Evolutionary conservation across 2,329 filamentous ascomycete species (phyloP).

Genomic region (Colletotrichum musicola): DNA sequence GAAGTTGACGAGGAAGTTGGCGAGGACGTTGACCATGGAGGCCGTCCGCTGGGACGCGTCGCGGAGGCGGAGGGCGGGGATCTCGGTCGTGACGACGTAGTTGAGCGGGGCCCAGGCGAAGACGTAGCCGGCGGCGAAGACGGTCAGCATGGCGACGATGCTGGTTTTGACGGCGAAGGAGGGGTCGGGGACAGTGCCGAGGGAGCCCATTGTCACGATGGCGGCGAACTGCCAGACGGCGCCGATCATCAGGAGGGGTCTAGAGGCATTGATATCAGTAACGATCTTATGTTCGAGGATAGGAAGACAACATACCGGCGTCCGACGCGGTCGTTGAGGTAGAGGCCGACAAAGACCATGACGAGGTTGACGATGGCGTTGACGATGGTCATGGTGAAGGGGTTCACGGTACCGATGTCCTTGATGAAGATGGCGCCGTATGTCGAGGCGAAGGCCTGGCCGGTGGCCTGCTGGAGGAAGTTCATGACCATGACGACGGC

Average conservation of each 20-base stretch:
- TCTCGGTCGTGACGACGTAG: slow-evolving; percentile 52
- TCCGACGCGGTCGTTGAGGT: slow-evolving; percentile 32
- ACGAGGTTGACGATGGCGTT: slow-evolving; percentile 24
- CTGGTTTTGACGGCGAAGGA: slow-evolving; percentile 42
- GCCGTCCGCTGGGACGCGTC: slow-evolving; percentile 32
- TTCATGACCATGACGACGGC: slow-evolving; percentile 42
- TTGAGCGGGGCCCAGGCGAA: slow-evolving; percentile 52
- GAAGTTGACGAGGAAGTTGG: slow-evolving; percentile 42
- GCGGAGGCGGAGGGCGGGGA: slow-evolving; percentile 42
- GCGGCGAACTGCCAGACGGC: slow-evolving; percentile 26
- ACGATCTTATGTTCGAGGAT: too few relatives aligned
- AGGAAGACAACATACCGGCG: slow-evolving; percentile 19
- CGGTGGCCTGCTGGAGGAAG: slow-evolving; percentile 42
- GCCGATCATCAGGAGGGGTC: slow-evolving; percentile 23
- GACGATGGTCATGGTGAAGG: slow-evolving; percentile 44
- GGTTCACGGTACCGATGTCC: slow-evolving; percentile 46
- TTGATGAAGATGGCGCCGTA: slow-evolving; percentile 46
- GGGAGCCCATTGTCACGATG: slow-evolving; percentile 38
- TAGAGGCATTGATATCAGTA: neutral
- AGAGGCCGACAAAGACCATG: slow-evolving; percentile 22
- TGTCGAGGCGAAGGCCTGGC: slow-evolving; percentile 40
- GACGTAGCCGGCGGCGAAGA: slow-evolving; percentile 49
- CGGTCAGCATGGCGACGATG: slow-evolving; percentile 50
- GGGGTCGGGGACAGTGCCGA: slow-evolving; percentile 36
- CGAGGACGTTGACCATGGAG: slow-evolving; percentile 41